Percentiles rank a stretch among this genome's conserved stretches.
Conservation (phyloP, 495 filamentous ascomycete species). For the Annulohypoxylon stygium region DNA sequence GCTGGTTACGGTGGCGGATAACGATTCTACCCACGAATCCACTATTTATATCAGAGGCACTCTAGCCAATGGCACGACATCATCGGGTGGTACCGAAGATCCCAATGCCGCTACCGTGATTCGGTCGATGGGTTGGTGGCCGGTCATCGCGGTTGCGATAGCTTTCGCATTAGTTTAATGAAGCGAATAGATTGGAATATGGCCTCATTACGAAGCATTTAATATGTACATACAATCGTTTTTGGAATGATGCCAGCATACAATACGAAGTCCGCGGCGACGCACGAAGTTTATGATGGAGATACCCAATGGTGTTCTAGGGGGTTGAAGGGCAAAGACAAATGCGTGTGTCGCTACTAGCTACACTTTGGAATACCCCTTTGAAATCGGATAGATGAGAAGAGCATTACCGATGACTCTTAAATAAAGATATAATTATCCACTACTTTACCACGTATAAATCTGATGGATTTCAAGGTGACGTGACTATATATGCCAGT, state of each 20-base stretch:
- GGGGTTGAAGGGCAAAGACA: constrained; percentile 12
- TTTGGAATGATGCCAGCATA: neutral
- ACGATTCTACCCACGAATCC: constrained; percentile 69
- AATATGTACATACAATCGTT: constrained; percentile 11
- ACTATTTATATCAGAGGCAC: constrained; percentile 89
- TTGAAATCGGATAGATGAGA: neutral
- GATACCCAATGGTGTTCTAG: constrained; percentile 28
- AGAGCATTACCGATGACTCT: neutral
- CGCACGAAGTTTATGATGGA: constrained; percentile 16
- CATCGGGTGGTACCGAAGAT: constrained; percentile 67
- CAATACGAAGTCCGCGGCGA: constrained; percentile 8
- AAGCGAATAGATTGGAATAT: neutral
- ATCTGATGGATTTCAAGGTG: neutral
- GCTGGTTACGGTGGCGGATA: constrained; percentile 72
- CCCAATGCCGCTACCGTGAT: constrained; percentile 56
- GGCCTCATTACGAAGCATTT: constrained; percentile 1
- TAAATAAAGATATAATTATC: neutral
- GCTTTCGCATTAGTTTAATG: constrained; percentile 56
- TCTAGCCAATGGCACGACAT: constrained; percentile 85
- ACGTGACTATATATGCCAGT: neutral
- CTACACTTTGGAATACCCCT: neutral
- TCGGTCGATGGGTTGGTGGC: constrained; percentile 71
- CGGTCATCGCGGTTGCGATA: constrained; percentile 65
- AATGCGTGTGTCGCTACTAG: neutral
- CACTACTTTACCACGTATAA: neutral